A percentile compares a stretch with the other conserved stretches of the same genome.
These are phyloP conservation scores for Globisporangium viniferum DNA, from an alignment of 352 stramenopile species.

Conservation along the genomic window DNA sequence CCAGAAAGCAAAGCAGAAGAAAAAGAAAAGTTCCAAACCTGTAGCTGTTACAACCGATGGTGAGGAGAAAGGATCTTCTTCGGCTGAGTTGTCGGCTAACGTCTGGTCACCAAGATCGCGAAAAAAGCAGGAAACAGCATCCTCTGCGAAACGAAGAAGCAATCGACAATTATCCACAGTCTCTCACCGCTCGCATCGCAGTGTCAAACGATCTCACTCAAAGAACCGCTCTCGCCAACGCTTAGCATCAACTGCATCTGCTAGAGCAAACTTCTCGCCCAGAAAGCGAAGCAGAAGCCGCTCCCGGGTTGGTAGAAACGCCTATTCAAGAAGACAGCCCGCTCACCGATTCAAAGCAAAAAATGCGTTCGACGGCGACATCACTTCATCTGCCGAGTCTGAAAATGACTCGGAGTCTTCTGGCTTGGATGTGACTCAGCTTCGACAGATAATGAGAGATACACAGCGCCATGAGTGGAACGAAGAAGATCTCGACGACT, in stretches of 20 bases:
- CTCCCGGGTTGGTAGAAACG: neutral
- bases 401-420: conserved; percentile 21
- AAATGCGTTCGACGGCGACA: neutral
- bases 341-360: conserved; percentile 1
- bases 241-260: neutral
- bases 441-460: conserved; percentile 29
- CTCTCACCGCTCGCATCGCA: conserved; percentile 1
- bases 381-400: conserved; percentile 12
- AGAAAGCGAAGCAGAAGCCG: neutral
- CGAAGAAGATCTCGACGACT: neutral
- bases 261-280: neutral
- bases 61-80: conserved; percentile 10
- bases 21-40: neutral
- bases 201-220: conserved; percentile 2
- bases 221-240: neutral
- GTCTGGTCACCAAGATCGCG: neutral
- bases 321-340: neutral
- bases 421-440: conserved; percentile 40
- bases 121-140: neutral
- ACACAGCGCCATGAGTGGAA: conserved; percentile 1
- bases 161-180: conserved; percentile 5
- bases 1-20: conserved; percentile 1
- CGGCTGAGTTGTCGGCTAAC: neutral
- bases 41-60: conserved; percentile 8
- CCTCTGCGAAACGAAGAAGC: neutral